Conservation (phyloP, 768 basidiomycete species). For the Tremella fuciformis region DNA sequence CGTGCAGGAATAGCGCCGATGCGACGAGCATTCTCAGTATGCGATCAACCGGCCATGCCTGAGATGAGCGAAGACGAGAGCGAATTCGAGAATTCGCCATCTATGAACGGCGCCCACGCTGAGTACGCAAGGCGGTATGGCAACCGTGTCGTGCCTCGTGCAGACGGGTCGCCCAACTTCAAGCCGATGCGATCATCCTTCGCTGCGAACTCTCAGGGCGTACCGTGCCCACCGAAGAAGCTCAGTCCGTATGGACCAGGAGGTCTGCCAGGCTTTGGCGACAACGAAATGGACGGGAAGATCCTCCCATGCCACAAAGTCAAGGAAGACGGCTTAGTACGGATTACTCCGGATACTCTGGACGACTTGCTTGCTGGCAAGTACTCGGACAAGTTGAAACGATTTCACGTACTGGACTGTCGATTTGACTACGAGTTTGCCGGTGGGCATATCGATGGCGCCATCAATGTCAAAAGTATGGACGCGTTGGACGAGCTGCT, state of each 20-base stretch:
- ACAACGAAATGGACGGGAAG: constrained; percentile 89
- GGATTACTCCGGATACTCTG: constrained; percentile 74
- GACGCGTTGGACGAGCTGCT: constrained; percentile 75
- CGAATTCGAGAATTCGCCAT: constrained; percentile 37
- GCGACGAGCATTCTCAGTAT: constrained; percentile 50
- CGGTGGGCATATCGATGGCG: constrained; percentile 88
- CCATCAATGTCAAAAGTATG: constrained; percentile 84
- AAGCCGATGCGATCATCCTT: constrained; percentile 28
- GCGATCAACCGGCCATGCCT: constrained; percentile 41
- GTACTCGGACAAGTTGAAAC: constrained; percentile 64
- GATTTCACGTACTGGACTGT: constrained; percentile 86
- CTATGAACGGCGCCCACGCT: constrained; percentile 27
- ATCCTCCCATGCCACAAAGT: constrained; percentile 90
- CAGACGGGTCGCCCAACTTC: constrained; percentile 41
- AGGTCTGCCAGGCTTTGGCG: constrained; percentile 81
- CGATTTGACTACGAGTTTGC: constrained; percentile 95
- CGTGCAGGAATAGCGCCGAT: constrained; percentile 36
- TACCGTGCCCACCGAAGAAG: constrained; percentile 16
- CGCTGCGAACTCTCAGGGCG: constrained; percentile 18
- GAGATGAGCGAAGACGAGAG: constrained; percentile 42
- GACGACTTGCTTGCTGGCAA: constrained; percentile 72
- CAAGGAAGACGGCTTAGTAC: constrained; percentile 90
- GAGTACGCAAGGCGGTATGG: constrained; percentile 31
- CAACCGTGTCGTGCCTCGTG: constrained; percentile 21
- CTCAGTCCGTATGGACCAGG: constrained; percentile 47